These are phyloP conservation scores for Vigna hirtella DNA, from an alignment of 306 rosid species.

Conservation along the genomic window DNA sequence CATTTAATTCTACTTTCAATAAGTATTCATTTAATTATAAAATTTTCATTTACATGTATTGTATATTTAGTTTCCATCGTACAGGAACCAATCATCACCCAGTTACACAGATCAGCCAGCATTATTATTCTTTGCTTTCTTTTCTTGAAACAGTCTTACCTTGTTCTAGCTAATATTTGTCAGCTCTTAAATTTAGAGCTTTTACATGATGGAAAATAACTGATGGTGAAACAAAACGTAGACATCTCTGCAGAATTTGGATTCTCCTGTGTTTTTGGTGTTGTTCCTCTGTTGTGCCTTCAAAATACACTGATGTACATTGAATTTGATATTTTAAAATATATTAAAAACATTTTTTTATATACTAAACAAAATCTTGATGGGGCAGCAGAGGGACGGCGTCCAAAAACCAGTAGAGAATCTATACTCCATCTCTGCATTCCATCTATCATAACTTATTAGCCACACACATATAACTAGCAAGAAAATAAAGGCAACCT, in stretches of 20 bases:
- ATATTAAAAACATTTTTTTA: no score
- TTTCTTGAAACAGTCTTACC: constrained; percentile 13
- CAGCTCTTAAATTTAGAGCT: constrained; percentile 3
- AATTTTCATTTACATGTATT: constrained; percentile 14
- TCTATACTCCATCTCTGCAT: no score
- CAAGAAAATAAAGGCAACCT: background rate
- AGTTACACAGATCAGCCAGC: background rate
- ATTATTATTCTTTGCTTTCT: constrained; percentile 8
- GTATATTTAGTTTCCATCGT: constrained; percentile 2
- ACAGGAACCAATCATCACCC: constrained; percentile 7
- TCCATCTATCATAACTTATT: background rate
- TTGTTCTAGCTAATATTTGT: background rate
- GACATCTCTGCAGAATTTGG: no score
- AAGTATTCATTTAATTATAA: constrained; percentile 7
- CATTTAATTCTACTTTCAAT: background rate
- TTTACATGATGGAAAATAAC: background rate
- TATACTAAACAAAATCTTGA: no score
- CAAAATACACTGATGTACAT: no score
- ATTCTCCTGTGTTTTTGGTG: no score
- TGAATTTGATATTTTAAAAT: no score
- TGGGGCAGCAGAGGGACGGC: no score
- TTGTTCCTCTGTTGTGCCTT: no score
- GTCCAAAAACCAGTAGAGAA: no score
- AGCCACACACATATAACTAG: constrained; percentile 3
- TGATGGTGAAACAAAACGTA: background rate